Base-by-base conservation (phyloP, 139 green algal genomes). In the Picochlorum sp. region DNA sequence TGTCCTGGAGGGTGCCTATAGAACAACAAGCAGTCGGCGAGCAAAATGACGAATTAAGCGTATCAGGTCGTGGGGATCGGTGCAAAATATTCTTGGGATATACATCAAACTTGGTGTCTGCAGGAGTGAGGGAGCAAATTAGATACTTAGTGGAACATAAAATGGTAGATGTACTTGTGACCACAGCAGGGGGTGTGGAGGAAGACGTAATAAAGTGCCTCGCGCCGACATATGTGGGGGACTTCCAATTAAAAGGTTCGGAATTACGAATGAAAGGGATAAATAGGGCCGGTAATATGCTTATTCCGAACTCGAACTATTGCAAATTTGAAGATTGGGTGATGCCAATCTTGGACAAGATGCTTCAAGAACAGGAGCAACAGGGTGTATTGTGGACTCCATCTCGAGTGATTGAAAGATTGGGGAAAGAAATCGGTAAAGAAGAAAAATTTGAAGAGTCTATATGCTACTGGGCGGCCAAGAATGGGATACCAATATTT, bases 171-270 rank as follows among this genome's bases (percentile, higher is more conserved):
- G 85, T 94, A 12, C 13, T 98, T 9, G 91, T 97, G 14, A 96
- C 88, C 5, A 97, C 89, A 26, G 93, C 93, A 2, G 93, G 93
- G 5, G 93, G 93, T 7, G 67, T 99, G 13, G 93, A 99, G 65
- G 93, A 99, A 70, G 93, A 99, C 67, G 65, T 98, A 50, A 98
- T 99, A 61, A 99, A 99, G 81, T 97, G 89, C 73, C 68, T 99
- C 59, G 89, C 61, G 3, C 70, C 81, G 44, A 98, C 91, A 0
- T 97, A 90, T 57, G 32, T 96, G 45, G 92, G 92, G 0, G 91
- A 97, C 68, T 98, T 96, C 57, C 47, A 73, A 20, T 75, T 92
- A 40, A 79, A 82, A 59, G 89, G 91, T n/a, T 55, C 77, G 4
- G 84, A 93, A n/a, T 79, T 98, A 57, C 75, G 91, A 6, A 55